Evolutionary conservation across 163 green algal species (phyloP).

Genomic region (Chlorella variabilis): DNA sequence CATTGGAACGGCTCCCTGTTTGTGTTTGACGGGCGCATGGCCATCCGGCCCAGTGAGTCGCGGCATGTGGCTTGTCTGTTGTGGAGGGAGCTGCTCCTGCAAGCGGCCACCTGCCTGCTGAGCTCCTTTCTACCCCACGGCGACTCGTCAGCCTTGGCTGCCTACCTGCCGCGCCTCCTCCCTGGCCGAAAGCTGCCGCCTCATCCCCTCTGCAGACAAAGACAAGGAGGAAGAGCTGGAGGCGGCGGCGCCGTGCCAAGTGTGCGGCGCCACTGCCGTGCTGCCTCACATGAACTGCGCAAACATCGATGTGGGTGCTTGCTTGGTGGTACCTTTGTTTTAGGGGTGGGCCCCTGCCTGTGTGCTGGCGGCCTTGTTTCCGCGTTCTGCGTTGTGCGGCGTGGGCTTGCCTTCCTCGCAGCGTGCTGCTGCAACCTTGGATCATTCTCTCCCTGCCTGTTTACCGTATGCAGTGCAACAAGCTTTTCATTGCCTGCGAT

Average conservation of each 20-base stretch:
- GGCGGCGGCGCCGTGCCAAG: slow-evolving; percentile 62
- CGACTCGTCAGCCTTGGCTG: too few relatives aligned
- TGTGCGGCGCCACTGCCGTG: slow-evolving; percentile 63
- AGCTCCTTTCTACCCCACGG: background rate
- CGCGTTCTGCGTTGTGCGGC: too few relatives aligned
- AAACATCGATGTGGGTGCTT: slow-evolving; percentile 70
- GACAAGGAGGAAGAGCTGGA: slow-evolving; percentile 49
- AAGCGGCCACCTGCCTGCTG: background rate
- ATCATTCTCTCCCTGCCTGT: too few relatives aligned
- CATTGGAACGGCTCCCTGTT: slow-evolving; percentile 95
- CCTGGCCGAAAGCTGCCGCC: too few relatives aligned
- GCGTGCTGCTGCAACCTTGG: too few relatives aligned
- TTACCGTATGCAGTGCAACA: slow-evolving; percentile 74
- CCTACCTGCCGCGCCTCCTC: too few relatives aligned
- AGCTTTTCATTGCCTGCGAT: slow-evolving; percentile 89
- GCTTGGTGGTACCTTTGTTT: background rate
- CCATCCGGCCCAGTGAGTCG: slow-evolving; percentile 64
- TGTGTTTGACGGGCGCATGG: slow-evolving; percentile 97
- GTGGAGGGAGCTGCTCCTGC: too few relatives aligned
- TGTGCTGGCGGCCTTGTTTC: too few relatives aligned
- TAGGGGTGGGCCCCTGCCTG: too few relatives aligned
- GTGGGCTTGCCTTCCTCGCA: too few relatives aligned
- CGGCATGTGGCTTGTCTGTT: too few relatives aligned
- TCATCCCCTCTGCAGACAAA: slow-evolving; percentile 23
- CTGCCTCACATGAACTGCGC: slow-evolving; percentile 87